phyloP scores from a whole-genome alignment of 768 basidiomycete species.

The Mycena metata region DNA sequence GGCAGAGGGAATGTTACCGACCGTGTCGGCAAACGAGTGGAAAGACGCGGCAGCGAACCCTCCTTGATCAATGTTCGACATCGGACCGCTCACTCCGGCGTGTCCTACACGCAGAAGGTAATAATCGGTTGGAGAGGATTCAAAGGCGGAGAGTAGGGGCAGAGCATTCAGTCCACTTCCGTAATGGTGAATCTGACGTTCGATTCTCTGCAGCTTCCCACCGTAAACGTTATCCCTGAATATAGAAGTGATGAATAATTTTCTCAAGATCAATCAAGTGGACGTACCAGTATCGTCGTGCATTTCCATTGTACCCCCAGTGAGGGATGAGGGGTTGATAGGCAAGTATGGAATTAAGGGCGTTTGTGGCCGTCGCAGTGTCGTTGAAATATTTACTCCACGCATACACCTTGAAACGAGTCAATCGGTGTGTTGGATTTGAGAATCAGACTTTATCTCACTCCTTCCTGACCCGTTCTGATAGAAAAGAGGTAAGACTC shows the following conservation, averaged over 20 bases:
- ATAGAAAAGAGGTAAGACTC: not conserved
- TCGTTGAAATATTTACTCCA: constrained; percentile 71
- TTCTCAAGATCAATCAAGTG: not conserved
- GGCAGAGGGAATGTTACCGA: constrained; percentile 1
- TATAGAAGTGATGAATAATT: constrained; percentile 11
- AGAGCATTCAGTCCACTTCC: constrained; percentile 69
- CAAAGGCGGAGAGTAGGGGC: constrained; percentile 64
- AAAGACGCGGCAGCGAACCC: constrained; percentile 72
- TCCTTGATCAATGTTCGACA: constrained; percentile 68
- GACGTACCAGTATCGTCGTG: constrained; percentile 66
- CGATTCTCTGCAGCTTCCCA: constrained; percentile 66
- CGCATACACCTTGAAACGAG: constrained; percentile 47
- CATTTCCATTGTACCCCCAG: constrained; percentile 74
- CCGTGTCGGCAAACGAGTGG: constrained; percentile 69
- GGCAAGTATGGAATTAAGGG: constrained; percentile 68
- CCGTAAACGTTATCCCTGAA: constrained; percentile 70
- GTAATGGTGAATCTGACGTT: constrained; percentile 72
- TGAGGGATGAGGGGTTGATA: constrained; percentile 70
- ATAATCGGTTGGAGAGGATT: constrained; percentile 60
- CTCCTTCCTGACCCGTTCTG: constrained; percentile 67
- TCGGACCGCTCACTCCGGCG: constrained; percentile 65
- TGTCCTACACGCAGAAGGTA: constrained; percentile 67
- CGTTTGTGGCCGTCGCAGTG: constrained; percentile 62
- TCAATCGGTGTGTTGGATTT: not conserved
- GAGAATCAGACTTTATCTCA: constrained; percentile 33